A percentile compares a stretch with the other conserved stretches of the same genome.
These are phyloP conservation scores for Ascochyta viciae-villosae DNA, from an alignment of 2,329 filamentous ascomycete species.

Conservation along the genomic window DNA sequence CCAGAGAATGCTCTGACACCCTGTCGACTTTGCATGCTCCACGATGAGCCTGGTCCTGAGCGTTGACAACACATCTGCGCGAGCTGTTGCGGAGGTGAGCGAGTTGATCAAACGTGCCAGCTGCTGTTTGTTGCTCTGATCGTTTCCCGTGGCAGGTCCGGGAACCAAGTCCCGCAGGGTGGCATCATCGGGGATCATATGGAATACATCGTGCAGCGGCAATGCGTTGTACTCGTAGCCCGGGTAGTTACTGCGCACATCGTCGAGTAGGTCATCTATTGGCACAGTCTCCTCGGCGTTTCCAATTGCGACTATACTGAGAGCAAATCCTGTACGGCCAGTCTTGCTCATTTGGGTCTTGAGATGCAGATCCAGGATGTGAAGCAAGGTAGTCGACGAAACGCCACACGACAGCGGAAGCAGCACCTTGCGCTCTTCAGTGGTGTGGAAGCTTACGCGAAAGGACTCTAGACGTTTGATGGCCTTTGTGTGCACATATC, in stretches of 20 bases:
- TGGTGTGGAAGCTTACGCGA: conserved; percentile 58
- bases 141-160: background rate
- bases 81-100: conserved; percentile 76
- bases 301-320: conserved; percentile 63
- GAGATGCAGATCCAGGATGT: conserved; percentile 75
- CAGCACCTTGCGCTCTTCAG: conserved; percentile 65
- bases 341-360: conserved; percentile 69
- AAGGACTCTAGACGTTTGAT: conserved; percentile 78
- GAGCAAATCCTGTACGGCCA: conserved; percentile 70
- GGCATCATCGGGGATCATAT: conserved; percentile 29
- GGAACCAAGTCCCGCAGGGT: conserved; percentile 31
- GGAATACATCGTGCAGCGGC: conserved; percentile 66
- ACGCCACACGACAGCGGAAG: conserved; percentile 84
- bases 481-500: conserved; percentile 79
- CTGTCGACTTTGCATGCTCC: conserved; percentile 54
- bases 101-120: conserved; percentile 64
- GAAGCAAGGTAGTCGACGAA: conserved; percentile 78
- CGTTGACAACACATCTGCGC: conserved; percentile 74
- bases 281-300: conserved; percentile 34
- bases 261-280: conserved; percentile 22
- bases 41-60: conserved; percentile 76
- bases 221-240: conserved; percentile 68
- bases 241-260: conserved; percentile 67
- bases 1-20: conserved; percentile 76
- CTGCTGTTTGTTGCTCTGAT: conserved; percentile 26